Evolutionary conservation across 352 stramenopile species (phyloP).

Genomic region (Thalassiosira ordinaria): DNA sequence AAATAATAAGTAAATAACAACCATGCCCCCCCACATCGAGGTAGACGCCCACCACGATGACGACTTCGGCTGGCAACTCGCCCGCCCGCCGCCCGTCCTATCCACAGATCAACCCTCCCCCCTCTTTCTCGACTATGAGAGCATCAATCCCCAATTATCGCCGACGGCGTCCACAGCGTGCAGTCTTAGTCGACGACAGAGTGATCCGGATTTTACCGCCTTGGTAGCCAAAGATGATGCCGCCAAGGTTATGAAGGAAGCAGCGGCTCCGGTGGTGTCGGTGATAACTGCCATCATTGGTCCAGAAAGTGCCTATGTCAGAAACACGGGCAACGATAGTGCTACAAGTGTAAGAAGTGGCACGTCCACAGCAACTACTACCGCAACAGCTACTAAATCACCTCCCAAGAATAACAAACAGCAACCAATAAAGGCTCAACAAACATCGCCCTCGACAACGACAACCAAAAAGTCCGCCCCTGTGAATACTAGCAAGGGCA

Average conservation of each 20-base stretch:
- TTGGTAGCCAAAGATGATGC: conserved; percentile 3
- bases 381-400: background rate
- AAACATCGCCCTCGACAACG: background rate
- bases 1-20: too few species aligned
- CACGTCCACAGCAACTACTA: background rate
- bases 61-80: background rate
- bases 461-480: background rate
- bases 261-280: background rate
- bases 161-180: background rate
- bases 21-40: conserved; percentile 37
- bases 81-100: background rate
- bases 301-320: conserved; percentile 27
- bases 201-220: conserved; percentile 22
- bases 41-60: conserved; percentile 9
- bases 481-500: conserved; percentile 3
- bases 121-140: conserved; percentile 31
- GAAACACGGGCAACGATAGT: background rate
- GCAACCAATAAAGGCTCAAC: background rate
- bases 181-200: conserved; percentile 18
- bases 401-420: too few species aligned
- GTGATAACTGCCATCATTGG: conserved; percentile 32
- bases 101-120: conserved; percentile 20
- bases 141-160: background rate
- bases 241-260: conserved; percentile 10
- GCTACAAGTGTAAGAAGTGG: background rate